Base-by-base conservation (phyloP, 2,329 filamentous ascomycete genomes). In the Ustilaginoidea virens region DNA sequence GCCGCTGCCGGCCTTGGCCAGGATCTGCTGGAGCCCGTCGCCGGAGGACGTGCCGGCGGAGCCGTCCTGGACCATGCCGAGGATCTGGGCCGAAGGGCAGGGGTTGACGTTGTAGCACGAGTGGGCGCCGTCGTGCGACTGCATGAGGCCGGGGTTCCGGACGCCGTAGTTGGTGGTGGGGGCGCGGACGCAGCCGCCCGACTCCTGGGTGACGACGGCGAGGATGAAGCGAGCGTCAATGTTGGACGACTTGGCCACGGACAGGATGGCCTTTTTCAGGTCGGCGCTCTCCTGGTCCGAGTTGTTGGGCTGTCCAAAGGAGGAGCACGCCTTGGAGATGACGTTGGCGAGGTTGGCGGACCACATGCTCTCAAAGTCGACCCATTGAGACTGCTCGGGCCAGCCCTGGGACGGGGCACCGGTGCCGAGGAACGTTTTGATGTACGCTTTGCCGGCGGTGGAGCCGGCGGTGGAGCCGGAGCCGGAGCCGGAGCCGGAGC, bases 161-260 rank as follows among this genome's bases (percentile, higher is more conserved):
- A 58, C 53, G 12, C 51, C 50, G 39, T 57, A 47, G 45, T 50
- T 40, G 23, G 55, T 58, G 12, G 55, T 56, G 3, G 37, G 42
- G 16, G 48, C 54, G 20, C 56, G 55, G 16, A 60, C 55, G 40
- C 56, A 60, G 30, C 58, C 58, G 32, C 48, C 49, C 37, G 49
- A 55, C 36, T 61, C 58, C 36, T 61, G 58, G 45, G 61, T 48
- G 22, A 61, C 36, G 33, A 60, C 43, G 14, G 55, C 51, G n/a
- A 61, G 42, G 37, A 61, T 55, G 33, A 57, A 56, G 28, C 57
- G 53, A 23, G 42, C 33, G 34, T 60, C 55, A 17, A 61, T 39
- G 12, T 39, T 35, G 0, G 41, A 36, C 7, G 32, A 25, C 8
- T 29, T 25, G 5, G 52, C 41, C 9, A 55, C 46, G 7, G 37